These are phyloP conservation scores for Sonneratia caseolaris DNA, from an alignment of 345 rosid genomes.

Conservation along the genomic window DNA sequence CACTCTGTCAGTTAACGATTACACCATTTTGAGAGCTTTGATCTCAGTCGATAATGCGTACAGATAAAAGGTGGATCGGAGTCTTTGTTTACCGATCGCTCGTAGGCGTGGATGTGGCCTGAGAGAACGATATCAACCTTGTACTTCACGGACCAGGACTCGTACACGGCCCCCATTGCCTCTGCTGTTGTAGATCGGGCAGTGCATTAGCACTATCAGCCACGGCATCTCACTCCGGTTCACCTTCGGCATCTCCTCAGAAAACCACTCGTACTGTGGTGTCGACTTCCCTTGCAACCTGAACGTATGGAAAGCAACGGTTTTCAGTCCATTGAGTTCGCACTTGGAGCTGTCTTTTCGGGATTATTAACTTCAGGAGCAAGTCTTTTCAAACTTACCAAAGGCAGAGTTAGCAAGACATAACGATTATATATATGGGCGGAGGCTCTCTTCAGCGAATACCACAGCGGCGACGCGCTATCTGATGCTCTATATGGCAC, in stretches of 20 bases:
- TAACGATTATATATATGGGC: slow-evolving; percentile 76
- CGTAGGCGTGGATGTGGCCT: slow-evolving; percentile 95
- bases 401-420: slow-evolving; percentile 91
- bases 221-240: slow-evolving; percentile 75
- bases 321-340: not conserved
- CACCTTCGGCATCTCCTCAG: slow-evolving; percentile 55
- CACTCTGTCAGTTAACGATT: slow-evolving; percentile 17
- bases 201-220: slow-evolving; percentile 87
- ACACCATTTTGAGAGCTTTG: not conserved
- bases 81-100: slow-evolving; percentile 56
- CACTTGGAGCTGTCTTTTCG: not conserved
- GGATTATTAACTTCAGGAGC: not conserved
- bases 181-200: slow-evolving; percentile 70
- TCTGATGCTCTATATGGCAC: slow-evolving; percentile 73
- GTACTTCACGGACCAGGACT: slow-evolving; percentile 50
- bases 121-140: slow-evolving; percentile 79
- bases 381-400: slow-evolving; percentile 32
- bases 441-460: slow-evolving; percentile 81
- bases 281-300: slow-evolving; percentile 57
- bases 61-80: not conserved
- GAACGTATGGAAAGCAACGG: not conserved
- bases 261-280: slow-evolving; percentile 70
- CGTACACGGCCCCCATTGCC: slow-evolving; percentile 75
- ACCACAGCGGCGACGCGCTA: slow-evolving; percentile 77
- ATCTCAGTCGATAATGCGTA: not conserved